Evolutionary conservation across 2,329 filamentous ascomycete species (phyloP), one percentile per base, ranked within the genome.

Genomic region (Nemania abortiva): DNA sequence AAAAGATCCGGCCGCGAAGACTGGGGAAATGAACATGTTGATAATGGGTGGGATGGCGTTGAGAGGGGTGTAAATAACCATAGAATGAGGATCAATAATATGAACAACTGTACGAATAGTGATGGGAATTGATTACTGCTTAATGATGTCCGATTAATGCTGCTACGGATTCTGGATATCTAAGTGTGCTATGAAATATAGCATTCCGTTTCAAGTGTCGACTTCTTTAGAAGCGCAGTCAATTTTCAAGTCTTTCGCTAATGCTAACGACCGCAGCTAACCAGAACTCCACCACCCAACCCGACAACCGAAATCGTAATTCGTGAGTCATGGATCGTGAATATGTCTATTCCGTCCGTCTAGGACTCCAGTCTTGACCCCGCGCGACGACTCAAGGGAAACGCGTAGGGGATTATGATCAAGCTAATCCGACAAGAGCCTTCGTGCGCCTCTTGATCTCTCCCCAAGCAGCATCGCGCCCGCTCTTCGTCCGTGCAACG

Each of bases 1-100:
- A 9, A 81, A 81, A 69, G 82, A 86, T 63, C 80, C 84, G 27
- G 72, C 75, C 22, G 76, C 81, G 70, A 85, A 82, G 75, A 82
- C 79, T 65, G 83, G 78, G 66, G 87, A 92, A 75, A 83, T 92
- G 52, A 93, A 97, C 77, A 84, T 87, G 62, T 84, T 92, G 50
- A 84, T 95, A 5, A 75, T 97, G 63, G 90, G 92, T 1, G 87
- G 89, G 18, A 97, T 98, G 88, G 93, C 94, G 1, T 79, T 96
- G 73, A 89, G 92, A 72, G 91, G 91, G 68, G 81, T 86, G 70
- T 79, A 69, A 53, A 11, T 18, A 31, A 47, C 31, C 11, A 31
- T 11, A 49, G 6, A 18, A 20, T 24, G 29, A 13, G 1, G 10
- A 37, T 15, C 27, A 45, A 2, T 34, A 47, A 50, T n/a, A 31